A percentile compares a stretch with the other conserved stretches of the same genome.
These are phyloP conservation scores for Aspergillus fischeri DNA, from an alignment of 2,329 filamentous ascomycete species.

Conservation along the genomic window DNA sequence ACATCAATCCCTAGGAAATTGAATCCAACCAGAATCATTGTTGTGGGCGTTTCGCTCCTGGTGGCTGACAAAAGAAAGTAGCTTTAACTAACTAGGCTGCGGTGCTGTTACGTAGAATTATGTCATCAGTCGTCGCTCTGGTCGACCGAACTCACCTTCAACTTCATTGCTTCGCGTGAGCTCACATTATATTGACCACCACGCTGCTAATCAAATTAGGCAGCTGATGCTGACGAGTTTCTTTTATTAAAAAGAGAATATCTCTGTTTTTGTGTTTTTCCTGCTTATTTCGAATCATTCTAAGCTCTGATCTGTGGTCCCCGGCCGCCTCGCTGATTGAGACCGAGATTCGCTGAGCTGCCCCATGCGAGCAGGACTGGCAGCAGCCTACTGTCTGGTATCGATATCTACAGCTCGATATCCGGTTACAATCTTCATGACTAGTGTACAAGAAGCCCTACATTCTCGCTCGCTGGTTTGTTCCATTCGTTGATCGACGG, in stretches of 20 bases:
- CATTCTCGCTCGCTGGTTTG: neutral
- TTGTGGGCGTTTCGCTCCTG: neutral
- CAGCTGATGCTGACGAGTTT: slow-evolving; percentile 2
- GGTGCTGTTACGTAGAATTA: slow-evolving; percentile 22
- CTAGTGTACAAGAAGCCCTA: slow-evolving; percentile 12
- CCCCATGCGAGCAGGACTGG: slow-evolving; percentile 26
- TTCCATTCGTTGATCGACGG: neutral
- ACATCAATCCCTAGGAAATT: too few relatives aligned
- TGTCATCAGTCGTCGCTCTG: slow-evolving; percentile 23
- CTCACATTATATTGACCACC: slow-evolving; percentile 10
- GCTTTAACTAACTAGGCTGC: slow-evolving; percentile 20
- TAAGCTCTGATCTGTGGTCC: slow-evolving; percentile 5
- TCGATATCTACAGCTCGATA: slow-evolving; percentile 16
- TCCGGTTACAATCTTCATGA: slow-evolving; percentile 19
- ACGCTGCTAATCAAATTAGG: slow-evolving; percentile 7
- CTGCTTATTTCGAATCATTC: neutral
- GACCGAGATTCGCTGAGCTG: slow-evolving; percentile 5
- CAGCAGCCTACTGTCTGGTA: slow-evolving; percentile 21
- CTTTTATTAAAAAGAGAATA: neutral
- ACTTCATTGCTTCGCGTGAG: slow-evolving; percentile 16
- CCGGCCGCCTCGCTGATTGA: slow-evolving; percentile 13
- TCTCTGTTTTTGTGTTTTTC: neutral
- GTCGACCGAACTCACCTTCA: slow-evolving; percentile 13
- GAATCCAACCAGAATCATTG: neutral
- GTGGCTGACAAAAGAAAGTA: neutral